phyloP scores from a whole-genome alignment of 495 filamentous ascomycete species.

The Penicillium taxi region DNA sequence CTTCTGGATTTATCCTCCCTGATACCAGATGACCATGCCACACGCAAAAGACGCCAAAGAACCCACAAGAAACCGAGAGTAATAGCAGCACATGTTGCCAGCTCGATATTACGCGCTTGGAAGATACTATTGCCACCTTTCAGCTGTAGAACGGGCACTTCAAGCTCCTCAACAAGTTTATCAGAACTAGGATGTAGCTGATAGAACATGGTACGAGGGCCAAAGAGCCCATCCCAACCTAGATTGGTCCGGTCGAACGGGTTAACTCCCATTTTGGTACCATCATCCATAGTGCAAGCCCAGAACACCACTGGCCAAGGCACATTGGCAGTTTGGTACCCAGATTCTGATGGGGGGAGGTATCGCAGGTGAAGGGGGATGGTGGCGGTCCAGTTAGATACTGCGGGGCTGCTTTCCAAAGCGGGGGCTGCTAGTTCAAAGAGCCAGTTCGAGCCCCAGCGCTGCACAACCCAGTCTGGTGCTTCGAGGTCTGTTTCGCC shows the following conservation, averaged over 20 bases:
- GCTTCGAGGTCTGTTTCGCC: constrained; percentile 90
- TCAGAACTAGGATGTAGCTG: constrained; percentile 57
- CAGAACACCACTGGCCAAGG: constrained; percentile 84
- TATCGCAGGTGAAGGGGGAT: constrained; percentile 89
- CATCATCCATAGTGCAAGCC: constrained; percentile 74
- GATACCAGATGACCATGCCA: constrained; percentile 22
- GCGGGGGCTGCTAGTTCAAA: constrained; percentile 58
- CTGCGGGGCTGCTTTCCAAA: constrained; percentile 3
- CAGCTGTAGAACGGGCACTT: constrained; percentile 63
- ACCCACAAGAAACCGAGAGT: constrained; percentile 69
- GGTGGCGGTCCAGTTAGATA: constrained; percentile 56
- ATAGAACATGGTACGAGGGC: constrained; percentile 74
- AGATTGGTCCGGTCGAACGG: constrained; percentile 81
- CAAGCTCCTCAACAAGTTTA: constrained; percentile 49
- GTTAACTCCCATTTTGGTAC: constrained; percentile 62
- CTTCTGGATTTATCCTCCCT: constrained; percentile 1
- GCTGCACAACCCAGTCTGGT: constrained; percentile 65
- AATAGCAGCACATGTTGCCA: constrained; percentile 63
- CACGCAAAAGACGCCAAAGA: constrained; percentile 52
- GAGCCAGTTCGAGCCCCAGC: constrained; percentile 77
- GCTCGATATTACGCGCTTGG: constrained; percentile 52
- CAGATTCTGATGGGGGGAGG: constrained; percentile 48
- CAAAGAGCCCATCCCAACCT: constrained; percentile 84
- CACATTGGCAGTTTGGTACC: constrained; percentile 40
- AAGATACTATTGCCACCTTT: constrained; percentile 37